A percentile compares a stretch with the other conserved stretches of the same genome.
Conservation (phyloP, 345 rosid species). For the Citrus unshiu region DNA sequence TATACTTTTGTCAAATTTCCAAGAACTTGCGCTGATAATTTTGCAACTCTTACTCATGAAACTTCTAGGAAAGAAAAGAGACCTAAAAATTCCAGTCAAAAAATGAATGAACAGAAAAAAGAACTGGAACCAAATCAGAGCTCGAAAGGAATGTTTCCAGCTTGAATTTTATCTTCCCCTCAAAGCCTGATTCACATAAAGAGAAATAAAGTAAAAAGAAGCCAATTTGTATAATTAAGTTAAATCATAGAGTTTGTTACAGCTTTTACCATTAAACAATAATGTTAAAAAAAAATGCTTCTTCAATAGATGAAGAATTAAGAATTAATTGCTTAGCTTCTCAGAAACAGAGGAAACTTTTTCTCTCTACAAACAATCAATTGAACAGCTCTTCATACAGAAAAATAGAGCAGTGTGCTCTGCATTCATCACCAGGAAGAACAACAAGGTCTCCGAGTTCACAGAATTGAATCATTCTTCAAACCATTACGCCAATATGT, state of each 20-base stretch:
- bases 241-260: background rate
- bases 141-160: background rate
- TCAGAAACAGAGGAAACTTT: constrained; percentile 28
- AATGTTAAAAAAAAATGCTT: background rate
- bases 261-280: constrained; percentile 3
- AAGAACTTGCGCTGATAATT: background rate
- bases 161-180: background rate
- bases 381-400: constrained; percentile 5
- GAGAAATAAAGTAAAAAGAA: background rate
- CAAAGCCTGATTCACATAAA: background rate
- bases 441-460: constrained; percentile 1
- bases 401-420: background rate
- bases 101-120: background rate
- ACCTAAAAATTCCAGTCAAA: background rate
- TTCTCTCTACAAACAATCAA: background rate
- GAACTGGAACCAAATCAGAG: constrained; percentile 2
- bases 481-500: constrained; percentile 4
- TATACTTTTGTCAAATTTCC: background rate
- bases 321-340: constrained; percentile 8
- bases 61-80: background rate
- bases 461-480: background rate
- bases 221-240: background rate
- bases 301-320: constrained; percentile 11
- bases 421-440: background rate
- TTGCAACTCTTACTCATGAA: background rate